phyloP scores from a whole-genome alignment of 176 grass and related monocot species.

The Lolium multiflorum region DNA sequence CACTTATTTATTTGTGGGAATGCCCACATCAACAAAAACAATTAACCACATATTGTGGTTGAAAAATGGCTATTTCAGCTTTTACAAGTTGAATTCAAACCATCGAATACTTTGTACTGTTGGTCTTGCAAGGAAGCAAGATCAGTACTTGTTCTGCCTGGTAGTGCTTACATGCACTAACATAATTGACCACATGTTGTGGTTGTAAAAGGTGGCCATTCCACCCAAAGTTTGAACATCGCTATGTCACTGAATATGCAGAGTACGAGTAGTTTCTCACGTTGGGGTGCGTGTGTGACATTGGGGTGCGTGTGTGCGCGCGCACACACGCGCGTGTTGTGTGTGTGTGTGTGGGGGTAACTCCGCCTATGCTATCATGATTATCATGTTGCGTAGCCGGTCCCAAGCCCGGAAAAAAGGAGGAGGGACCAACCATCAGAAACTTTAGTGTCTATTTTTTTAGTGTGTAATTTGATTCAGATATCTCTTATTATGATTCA shows the following conservation, averaged over 20 bases:
- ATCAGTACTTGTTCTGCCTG: background rate
- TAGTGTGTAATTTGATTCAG: background rate
- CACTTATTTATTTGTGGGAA: background rate
- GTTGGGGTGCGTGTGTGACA: too few species aligned
- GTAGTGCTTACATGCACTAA: conserved; percentile 2
- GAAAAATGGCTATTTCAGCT: background rate
- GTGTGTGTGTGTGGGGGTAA: background rate
- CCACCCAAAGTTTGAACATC: background rate
- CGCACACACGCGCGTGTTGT: too few species aligned
- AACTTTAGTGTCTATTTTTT: background rate
- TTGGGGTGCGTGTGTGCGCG: too few species aligned
- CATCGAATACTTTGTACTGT: background rate
- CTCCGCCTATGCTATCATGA: conserved; percentile 9
- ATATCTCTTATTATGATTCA: background rate
- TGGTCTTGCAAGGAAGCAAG: background rate
- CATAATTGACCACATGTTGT: background rate
- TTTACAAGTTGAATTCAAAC: background rate
- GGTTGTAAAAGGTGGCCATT: background rate
- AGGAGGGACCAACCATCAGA: conserved; percentile 1
- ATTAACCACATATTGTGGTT: background rate
- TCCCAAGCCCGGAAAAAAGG: conserved; percentile 19
- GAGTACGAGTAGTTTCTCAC: background rate
- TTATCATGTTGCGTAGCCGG: conserved; percentile 9
- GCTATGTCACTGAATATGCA: background rate
- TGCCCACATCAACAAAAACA: background rate